phyloP scores from a whole-genome alignment of 2,329 filamentous ascomycete genomes.

The Diaporthe sp. region DNA sequence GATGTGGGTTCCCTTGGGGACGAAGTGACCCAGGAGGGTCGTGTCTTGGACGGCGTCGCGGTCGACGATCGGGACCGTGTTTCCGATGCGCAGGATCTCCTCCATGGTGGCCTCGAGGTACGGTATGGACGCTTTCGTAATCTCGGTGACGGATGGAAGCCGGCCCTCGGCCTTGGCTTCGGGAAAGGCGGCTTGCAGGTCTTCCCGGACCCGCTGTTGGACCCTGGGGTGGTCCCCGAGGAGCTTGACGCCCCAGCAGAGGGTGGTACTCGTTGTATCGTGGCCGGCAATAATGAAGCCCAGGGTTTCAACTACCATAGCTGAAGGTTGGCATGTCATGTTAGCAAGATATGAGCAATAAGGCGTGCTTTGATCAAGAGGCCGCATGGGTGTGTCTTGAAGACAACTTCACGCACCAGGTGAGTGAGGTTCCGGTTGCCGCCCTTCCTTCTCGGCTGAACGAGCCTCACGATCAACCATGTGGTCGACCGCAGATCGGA shows the following conservation, averaged over 20 bases:
- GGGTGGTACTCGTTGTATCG: conserved; percentile 59
- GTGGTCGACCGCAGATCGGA: conserved; percentile 26
- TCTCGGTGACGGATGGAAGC: conserved; percentile 49
- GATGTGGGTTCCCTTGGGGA: conserved; percentile 59
- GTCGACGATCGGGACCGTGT: conserved; percentile 62
- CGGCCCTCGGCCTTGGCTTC: conserved; percentile 52
- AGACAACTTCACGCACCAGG: neutral
- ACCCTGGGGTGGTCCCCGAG: conserved; percentile 56
- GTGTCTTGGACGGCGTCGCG: conserved; percentile 57
- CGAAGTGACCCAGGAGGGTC: conserved; percentile 54
- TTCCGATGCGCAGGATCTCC: conserved; percentile 61
- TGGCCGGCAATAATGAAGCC: conserved; percentile 59
- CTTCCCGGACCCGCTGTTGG: conserved; percentile 56
- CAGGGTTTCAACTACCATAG: conserved; percentile 53
- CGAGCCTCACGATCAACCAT: conserved; percentile 36
- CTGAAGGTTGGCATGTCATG: neutral
- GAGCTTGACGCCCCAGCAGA: conserved; percentile 59
- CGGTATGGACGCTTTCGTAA: conserved; percentile 55
- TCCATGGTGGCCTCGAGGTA: conserved; percentile 62
- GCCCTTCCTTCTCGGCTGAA: conserved; percentile 29
- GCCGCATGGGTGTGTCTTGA: neutral
- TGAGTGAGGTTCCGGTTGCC: conserved; percentile 30
- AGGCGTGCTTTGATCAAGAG: neutral
- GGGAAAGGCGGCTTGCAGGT: conserved; percentile 54
- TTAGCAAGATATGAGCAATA: neutral